phyloP scores from a whole-genome alignment of 345 rosid genomes.

The Citrus sinensis region DNA sequence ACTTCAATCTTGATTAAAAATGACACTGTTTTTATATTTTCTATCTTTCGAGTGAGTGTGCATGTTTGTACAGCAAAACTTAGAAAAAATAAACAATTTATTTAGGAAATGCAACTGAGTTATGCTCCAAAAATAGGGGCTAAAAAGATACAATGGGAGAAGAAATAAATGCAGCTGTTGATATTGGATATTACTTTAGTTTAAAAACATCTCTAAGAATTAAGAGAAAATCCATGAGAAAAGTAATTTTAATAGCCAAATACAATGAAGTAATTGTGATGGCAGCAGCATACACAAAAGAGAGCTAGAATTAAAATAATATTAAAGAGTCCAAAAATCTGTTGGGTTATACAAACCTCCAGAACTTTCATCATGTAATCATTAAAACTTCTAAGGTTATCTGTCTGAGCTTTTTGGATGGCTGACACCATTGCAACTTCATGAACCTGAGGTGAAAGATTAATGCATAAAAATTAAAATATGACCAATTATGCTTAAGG shows the following conservation, averaged over 20 bases:
- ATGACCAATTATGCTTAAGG: background rate
- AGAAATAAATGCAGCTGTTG: background rate
- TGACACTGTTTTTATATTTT: background rate
- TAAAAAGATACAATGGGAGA: background rate
- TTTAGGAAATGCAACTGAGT: background rate
- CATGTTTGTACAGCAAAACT: background rate
- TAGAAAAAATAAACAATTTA: background rate
- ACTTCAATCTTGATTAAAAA: background rate
- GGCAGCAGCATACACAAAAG: background rate
- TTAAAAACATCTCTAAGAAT: background rate
- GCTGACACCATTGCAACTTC: constrained; percentile 98
- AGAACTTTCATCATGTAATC: constrained; percentile 92
- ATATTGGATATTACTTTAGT: background rate
- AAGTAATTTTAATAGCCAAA: background rate
- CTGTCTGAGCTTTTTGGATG: constrained; percentile 96
- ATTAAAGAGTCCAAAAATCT: background rate
- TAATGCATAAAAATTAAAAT: background rate
- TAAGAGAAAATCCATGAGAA: background rate
- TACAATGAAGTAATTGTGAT: background rate
- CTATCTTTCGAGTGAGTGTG: background rate
- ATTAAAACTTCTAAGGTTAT: constrained; percentile 82
- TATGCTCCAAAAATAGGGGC: background rate
- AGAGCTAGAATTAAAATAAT: background rate
- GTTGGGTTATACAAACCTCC: constrained; percentile 59
- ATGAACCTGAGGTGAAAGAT: constrained; percentile 59